A percentile compares a stretch with the other conserved stretches of the same genome.
Conservation (phyloP, 257 asterid species). For the Nicotiana sylvestris region DNA sequence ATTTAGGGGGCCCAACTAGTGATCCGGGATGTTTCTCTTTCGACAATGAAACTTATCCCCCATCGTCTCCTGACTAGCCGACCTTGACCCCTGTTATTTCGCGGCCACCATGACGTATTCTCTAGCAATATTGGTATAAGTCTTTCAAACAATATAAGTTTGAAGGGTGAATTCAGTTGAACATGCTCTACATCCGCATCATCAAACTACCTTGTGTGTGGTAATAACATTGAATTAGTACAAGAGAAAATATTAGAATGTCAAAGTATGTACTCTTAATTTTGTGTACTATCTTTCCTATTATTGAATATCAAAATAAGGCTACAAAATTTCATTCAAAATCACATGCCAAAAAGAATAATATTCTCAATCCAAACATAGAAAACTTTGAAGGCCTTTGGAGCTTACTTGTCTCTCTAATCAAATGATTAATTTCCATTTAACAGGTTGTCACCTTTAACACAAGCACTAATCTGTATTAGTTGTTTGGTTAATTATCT, state of each 20-base stretch:
- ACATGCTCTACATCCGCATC: too few relatives aligned
- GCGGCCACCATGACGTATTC: too few relatives aligned
- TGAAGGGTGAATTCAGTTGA: too few relatives aligned
- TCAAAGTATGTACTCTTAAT: background rate
- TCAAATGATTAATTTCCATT: conserved; percentile 10
- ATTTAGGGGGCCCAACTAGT: too few relatives aligned
- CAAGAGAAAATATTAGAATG: background rate
- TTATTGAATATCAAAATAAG: background rate
- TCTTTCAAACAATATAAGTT: too few relatives aligned
- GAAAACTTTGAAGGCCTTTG: background rate
- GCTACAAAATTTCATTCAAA: background rate
- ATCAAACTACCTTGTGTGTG: background rate
- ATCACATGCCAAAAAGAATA: conserved; percentile 7
- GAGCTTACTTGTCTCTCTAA: background rate
- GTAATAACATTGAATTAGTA: background rate
- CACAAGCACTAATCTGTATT: background rate
- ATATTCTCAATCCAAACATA: background rate
- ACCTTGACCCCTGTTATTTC: too few relatives aligned
- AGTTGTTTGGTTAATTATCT: conserved; percentile 3
- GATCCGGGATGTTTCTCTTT: too few relatives aligned
- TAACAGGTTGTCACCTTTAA: conserved; percentile 13
- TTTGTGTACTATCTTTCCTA: background rate
- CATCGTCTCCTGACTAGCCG: too few relatives aligned
- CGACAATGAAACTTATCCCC: too few relatives aligned
- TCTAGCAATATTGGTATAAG: too few relatives aligned